Evolutionary conservation across 1,284 basidiomycete species (phyloP), one percentile per base, ranked within the genome.

Genomic region (Meira miltonrushii): DNA sequence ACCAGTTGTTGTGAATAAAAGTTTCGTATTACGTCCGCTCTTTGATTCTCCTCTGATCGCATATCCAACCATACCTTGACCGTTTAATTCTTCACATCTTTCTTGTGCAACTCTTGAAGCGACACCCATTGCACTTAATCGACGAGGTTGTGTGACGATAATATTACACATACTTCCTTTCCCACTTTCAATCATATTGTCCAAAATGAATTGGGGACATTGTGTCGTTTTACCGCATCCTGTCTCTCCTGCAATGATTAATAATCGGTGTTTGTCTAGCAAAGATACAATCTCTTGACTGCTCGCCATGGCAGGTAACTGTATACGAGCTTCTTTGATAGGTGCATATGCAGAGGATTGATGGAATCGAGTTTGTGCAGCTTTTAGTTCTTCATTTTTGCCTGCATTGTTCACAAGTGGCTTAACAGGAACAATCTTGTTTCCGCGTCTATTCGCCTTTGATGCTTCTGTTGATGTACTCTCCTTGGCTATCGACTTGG

Each of bases 1-100:
- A 81, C 92, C 93, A 2, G 91, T 96, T 0, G 92, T 96, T 71
- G 91, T 92, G 74, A 95, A 96, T 15, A 94, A 80, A 7, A 95
- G 79, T 66, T 88, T 87, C 44, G 71, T 74, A 15, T 61, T 55
- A 19, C 57, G 49, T 10, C 69, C 81, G 28, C 86, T 84, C 61
- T 85, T 88, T 38, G 85, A 85, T 79, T 95, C 91, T n/a, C 93
- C 92, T 55, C 92, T 85, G 61, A 95, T 92, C 1, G 88, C 86
- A 71, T 95, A 95, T 1, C 91, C 90, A 21, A 93, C 88, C 7
- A 88, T 87, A 11, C 86, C 87, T 19, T 78, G 69, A 28, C 66
- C 64, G n/a, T 83, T 82, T 33, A 84, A 69, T 62, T 92, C 89
- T 63, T 92, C 87, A 19, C 87, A 80, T 2, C 92, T 84, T 77